A percentile compares a stretch with the other conserved stretches of the same genome.
Evolutionary conservation across 169 alveolate genomes (phyloP).

Genomic region (Eimeria sp.): DNA sequence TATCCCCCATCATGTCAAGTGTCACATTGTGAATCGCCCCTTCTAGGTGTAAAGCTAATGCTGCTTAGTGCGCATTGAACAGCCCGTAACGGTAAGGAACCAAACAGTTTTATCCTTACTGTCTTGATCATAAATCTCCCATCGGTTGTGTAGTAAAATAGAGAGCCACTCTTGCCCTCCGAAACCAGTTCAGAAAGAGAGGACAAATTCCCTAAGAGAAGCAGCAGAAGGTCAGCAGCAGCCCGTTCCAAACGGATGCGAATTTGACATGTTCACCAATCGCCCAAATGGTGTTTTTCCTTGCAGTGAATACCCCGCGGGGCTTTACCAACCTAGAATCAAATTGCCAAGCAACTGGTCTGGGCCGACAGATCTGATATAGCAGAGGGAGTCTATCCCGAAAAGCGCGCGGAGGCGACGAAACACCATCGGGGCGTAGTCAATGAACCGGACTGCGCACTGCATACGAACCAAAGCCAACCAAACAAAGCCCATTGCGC

Average conservation of each 20-base stretch:
- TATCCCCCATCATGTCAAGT: not conserved
- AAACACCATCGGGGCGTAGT: constrained; percentile 98
- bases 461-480: not conserved
- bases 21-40: not conserved
- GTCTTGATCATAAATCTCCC: constrained; percentile 86
- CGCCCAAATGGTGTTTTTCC: not conserved
- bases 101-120: not conserved
- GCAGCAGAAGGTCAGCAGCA: not conserved
- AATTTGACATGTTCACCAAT: not conserved
- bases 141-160: constrained; percentile 96
- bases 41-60: not conserved
- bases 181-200: constrained; percentile 96
- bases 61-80: not conserved
- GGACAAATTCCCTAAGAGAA: constrained; percentile 96
- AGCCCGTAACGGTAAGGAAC: not conserved
- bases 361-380: constrained; percentile 97
- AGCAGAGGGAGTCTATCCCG: constrained; percentile 95
- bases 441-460: constrained; percentile 90
- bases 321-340: constrained; percentile 66
- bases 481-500: not conserved
- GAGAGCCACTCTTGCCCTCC: constrained; percentile 98
- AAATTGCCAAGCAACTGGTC: constrained; percentile 94
- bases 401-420: constrained; percentile 94
- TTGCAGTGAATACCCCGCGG: too few species aligned
- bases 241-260: not conserved